Evolutionary conservation across 345 rosid species (phyloP).

Genomic region (Populus davidiana): DNA sequence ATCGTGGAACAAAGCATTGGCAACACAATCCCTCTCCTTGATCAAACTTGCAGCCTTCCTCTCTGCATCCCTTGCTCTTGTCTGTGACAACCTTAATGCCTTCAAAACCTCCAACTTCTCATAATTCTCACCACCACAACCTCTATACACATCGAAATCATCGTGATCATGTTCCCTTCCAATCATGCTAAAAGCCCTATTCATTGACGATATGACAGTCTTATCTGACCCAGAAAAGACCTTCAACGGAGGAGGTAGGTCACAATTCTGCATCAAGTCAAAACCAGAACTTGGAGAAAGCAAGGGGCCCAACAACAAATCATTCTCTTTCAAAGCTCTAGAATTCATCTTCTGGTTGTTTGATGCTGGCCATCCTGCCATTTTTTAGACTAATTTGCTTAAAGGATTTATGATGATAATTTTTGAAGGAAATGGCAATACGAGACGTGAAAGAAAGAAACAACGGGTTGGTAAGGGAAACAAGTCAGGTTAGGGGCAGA

Average conservation of each 20-base stretch:
- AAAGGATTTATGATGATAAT: background rate
- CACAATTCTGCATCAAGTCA: slow-evolving; percentile 43
- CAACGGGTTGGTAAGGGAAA: slow-evolving; percentile 13
- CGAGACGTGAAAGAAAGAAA: slow-evolving; percentile 8
- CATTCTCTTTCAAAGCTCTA: slow-evolving; percentile 14
- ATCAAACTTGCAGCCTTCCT: slow-evolving; percentile 36
- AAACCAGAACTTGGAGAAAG: slow-evolving; percentile 13
- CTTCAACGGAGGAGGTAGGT: slow-evolving; percentile 56
- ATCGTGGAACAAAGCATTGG: slow-evolving; percentile 35
- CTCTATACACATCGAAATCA: background rate
- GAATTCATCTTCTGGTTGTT: slow-evolving; percentile 14
- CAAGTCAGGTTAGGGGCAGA: too few species aligned
- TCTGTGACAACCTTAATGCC: slow-evolving; percentile 62
- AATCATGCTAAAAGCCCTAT: slow-evolving; percentile 9
- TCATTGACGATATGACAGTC: slow-evolving; percentile 21
- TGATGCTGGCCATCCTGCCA: slow-evolving; percentile 23
- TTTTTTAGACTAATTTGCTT: background rate
- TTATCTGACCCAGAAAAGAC: slow-evolving; percentile 37
- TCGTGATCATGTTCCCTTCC: background rate
- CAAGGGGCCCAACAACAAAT: slow-evolving; percentile 23
- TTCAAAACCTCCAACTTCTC: slow-evolving; percentile 49
- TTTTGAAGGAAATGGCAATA: background rate
- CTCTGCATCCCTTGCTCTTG: slow-evolving; percentile 70
- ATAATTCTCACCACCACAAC: slow-evolving; percentile 6
- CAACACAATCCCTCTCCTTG: slow-evolving; percentile 38